A percentile compares a stretch with the other conserved stretches of the same genome.
phyloP scores from a whole-genome alignment of 2,329 filamentous ascomycete genomes.

The Ascochyta clinopodiicola region DNA sequence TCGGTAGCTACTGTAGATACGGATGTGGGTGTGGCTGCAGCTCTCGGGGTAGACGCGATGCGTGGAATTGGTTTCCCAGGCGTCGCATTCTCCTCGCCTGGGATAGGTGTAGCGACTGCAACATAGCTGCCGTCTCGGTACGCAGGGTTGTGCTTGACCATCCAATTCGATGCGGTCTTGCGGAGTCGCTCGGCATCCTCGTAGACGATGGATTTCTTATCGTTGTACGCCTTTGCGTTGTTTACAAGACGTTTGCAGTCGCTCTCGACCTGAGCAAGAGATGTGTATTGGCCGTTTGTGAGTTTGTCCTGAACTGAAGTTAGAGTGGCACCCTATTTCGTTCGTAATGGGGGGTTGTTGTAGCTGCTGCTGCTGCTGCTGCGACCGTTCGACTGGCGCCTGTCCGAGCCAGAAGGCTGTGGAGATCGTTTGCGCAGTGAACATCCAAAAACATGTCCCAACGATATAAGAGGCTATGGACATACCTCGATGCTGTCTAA shows the following conservation, averaged over 20 bases:
- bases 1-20: constrained; percentile 23
- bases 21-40: constrained; percentile 32
- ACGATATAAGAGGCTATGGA: not conserved
- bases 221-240: constrained; percentile 86
- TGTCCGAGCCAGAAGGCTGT: not conserved
- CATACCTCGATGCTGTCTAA: constrained; percentile 74
- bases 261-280: constrained; percentile 76
- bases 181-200: constrained; percentile 86
- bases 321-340: constrained; percentile 12
- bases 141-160: constrained; percentile 85
- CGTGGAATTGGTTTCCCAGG: constrained; percentile 39
- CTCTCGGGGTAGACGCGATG: constrained; percentile 34
- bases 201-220: constrained; percentile 73
- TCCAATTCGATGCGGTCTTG: constrained; percentile 85
- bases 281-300: constrained; percentile 70
- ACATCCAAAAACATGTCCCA: not conserved
- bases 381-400: not conserved
- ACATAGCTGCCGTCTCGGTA: constrained; percentile 72
- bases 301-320: constrained; percentile 63
- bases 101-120: constrained; percentile 75
- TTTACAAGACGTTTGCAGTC: constrained; percentile 87
- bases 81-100: constrained; percentile 56
- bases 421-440: not conserved
- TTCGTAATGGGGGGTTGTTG: not conserved
- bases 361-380: constrained; percentile 2